Evolutionary conservation across 2,329 filamentous ascomycete species (phyloP).

Genomic region (Hypocreales sp.): DNA sequence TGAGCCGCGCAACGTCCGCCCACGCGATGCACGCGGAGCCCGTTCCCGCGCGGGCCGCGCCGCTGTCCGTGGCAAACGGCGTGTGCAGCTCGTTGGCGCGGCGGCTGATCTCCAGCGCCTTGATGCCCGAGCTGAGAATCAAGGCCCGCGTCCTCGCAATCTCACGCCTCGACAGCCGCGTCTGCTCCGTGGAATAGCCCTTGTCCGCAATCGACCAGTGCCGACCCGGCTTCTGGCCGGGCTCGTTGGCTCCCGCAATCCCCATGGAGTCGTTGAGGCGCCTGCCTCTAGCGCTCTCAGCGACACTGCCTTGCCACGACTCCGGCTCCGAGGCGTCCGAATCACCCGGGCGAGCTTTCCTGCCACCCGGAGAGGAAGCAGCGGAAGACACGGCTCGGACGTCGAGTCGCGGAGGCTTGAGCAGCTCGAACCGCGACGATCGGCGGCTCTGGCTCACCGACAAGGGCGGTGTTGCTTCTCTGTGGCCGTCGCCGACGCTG

Average conservation of each 20-base stretch:
- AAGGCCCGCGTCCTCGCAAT: constrained; percentile 64
- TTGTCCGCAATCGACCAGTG: constrained; percentile 38
- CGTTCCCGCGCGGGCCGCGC: constrained; percentile 8
- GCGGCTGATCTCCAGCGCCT: constrained; percentile 65
- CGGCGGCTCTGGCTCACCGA: constrained; percentile 15
- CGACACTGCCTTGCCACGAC: constrained; percentile 13
- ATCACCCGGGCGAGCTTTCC: constrained; percentile 8
- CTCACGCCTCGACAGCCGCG: constrained; percentile 47
- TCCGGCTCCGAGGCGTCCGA: constrained; percentile 24
- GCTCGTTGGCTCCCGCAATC: constrained; percentile 10
- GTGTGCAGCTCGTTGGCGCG: constrained; percentile 37
- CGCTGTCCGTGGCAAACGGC: constrained; percentile 13
- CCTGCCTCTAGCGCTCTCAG: constrained; percentile 14
- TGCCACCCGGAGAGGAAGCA: constrained; percentile 14
- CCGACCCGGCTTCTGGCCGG: constrained; percentile 13
- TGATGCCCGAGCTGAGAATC: constrained; percentile 74
- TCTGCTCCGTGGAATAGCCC: constrained; percentile 17
- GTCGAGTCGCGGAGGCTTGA: constrained; percentile 34
- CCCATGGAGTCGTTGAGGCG: constrained; percentile 18
- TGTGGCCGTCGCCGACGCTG: constrained; percentile 5
- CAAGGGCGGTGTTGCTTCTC: constrained; percentile 4
- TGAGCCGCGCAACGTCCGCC: constrained; percentile 27
- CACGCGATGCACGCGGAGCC: constrained; percentile 15
- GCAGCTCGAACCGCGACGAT: constrained; percentile 28
- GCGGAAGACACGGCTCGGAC: constrained; percentile 25